Conservation (phyloP, 148 eudicot species). For the Spergularia marina region DNA sequence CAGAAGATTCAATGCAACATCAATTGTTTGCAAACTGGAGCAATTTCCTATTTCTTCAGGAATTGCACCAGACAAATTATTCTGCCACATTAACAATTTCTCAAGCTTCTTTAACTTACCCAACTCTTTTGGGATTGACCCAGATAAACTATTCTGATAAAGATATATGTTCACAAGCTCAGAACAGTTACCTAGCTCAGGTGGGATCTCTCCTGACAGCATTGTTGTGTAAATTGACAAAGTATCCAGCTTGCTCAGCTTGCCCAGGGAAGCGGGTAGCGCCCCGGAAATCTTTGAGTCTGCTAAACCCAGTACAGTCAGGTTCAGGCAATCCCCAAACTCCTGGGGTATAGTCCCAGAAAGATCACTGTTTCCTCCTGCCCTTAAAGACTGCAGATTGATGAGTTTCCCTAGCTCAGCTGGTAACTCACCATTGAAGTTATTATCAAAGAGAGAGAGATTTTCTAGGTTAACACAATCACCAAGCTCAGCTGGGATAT, state of each 20-base stretch:
- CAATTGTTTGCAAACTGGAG: slow-evolving; percentile 47
- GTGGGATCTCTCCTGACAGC: slow-evolving; percentile 79
- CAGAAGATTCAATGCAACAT: slow-evolving; percentile 61
- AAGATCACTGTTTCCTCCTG: slow-evolving; percentile 73
- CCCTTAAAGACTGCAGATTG: slow-evolving; percentile 48
- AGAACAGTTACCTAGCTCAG: slow-evolving; percentile 70
- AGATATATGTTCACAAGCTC: slow-evolving; percentile 65
- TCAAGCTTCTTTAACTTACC: slow-evolving; percentile 73
- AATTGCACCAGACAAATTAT: slow-evolving; percentile 64
- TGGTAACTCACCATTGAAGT: slow-evolving; percentile 57
- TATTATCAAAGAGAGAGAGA: slow-evolving; percentile 58
- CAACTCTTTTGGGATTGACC: slow-evolving; percentile 61
- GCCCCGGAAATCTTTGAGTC: slow-evolving; percentile 70
- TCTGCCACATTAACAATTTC: slow-evolving; percentile 73
- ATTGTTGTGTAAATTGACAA: slow-evolving; percentile 72
- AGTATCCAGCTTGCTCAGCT: slow-evolving; percentile 52
- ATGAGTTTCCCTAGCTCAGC: slow-evolving; percentile 48
- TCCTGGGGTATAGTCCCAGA: slow-evolving; percentile 60
- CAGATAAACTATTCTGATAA: slow-evolving; percentile 78
- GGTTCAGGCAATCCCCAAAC: slow-evolving; percentile 56
- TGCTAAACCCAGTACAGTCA: slow-evolving; percentile 73
- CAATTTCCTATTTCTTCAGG: slow-evolving; percentile 75
- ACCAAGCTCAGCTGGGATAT: slow-evolving; percentile 63
- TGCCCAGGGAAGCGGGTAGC: slow-evolving; percentile 59
- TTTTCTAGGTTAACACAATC: slow-evolving; percentile 47